phyloP scores from a whole-genome alignment of 2,329 filamentous ascomycete species.

The Neurospora crassa region DNA sequence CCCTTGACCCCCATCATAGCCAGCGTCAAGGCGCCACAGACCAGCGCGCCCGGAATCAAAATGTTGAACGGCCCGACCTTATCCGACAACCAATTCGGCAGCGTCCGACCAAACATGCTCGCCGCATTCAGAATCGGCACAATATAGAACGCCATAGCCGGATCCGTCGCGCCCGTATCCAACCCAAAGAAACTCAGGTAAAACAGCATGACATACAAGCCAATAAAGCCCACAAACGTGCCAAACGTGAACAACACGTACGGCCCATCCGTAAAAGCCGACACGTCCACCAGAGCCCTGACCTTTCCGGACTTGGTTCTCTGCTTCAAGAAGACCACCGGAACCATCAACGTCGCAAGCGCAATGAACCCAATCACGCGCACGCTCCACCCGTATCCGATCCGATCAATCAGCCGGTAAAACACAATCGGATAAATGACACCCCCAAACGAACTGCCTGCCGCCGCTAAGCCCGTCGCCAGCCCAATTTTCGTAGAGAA shows the following conservation, averaged over 20 bases:
- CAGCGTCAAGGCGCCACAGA: conserved; percentile 25
- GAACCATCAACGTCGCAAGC: conserved; percentile 26
- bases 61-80: conserved; percentile 28
- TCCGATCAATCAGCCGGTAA: conserved; percentile 13
- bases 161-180: conserved; percentile 20
- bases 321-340: conserved; percentile 20
- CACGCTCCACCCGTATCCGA: conserved; percentile 21
- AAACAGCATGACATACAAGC: conserved; percentile 29
- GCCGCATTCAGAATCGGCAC: conserved; percentile 31
- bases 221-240: conserved; percentile 29
- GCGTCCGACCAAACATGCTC: conserved; percentile 29
- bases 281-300: conserved; percentile 27
- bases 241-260: conserved; percentile 26
- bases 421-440: conserved; percentile 24
- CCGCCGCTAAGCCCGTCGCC: conserved; percentile 25
- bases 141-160: conserved; percentile 30
- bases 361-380: conserved; percentile 34
- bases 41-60: conserved; percentile 20
- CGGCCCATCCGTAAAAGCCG: conserved; percentile 28
- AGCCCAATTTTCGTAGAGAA: conserved; percentile 22
- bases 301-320: conserved; percentile 26
- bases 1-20: conserved; percentile 26
- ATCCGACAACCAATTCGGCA: conserved; percentile 29
- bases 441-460: conserved; percentile 24
- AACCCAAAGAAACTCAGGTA: conserved; percentile 29